phyloP scores from a whole-genome alignment of 2,329 filamentous ascomycete species.

The Arthrobotrys entomopaga region DNA sequence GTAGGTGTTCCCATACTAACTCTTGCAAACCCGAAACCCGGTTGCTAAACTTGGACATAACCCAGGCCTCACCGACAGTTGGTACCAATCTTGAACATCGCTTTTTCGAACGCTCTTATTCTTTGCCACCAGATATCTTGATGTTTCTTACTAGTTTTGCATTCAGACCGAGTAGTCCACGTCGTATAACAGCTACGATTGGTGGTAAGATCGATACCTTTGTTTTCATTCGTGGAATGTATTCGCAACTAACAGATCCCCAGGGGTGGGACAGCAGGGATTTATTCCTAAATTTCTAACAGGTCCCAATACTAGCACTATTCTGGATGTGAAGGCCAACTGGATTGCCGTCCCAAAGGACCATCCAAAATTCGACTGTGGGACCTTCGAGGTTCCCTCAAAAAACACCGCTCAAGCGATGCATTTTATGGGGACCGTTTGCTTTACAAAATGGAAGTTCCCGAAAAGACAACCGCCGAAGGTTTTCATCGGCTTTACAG shows the following conservation, averaged over 20 bases:
- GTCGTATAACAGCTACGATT: constrained; percentile 8
- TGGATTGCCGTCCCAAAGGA: constrained; percentile 45
- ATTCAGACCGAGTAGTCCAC: constrained; percentile 7
- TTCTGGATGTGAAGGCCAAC: constrained; percentile 19
- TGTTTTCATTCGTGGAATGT: background rate
- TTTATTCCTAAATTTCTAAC: constrained; percentile 20
- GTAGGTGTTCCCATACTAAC: background rate
- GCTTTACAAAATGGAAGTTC: constrained; percentile 49
- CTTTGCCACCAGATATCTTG: constrained; percentile 43
- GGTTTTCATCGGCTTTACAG: constrained; percentile 32
- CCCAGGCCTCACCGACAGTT: background rate
- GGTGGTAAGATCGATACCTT: constrained; percentile 4
- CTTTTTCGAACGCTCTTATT: constrained; percentile 38
- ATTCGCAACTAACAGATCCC: background rate
- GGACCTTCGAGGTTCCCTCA: constrained; percentile 25
- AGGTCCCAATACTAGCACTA: background rate
- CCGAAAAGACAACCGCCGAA: constrained; percentile 37
- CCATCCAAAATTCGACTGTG: constrained; percentile 32
- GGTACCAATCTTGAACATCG: constrained; percentile 10
- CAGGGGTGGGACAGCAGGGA: constrained; percentile 33
- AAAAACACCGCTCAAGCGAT: background rate
- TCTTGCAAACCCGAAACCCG: too few species aligned
- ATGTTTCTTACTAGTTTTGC: constrained; percentile 23
- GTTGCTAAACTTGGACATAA: background rate
- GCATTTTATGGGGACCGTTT: constrained; percentile 14